Evolutionary conservation across 176 grass and related monocot genomes (phyloP), one percentile per base, ranked within the genome.

Genomic region (Triticum monococcum): DNA sequence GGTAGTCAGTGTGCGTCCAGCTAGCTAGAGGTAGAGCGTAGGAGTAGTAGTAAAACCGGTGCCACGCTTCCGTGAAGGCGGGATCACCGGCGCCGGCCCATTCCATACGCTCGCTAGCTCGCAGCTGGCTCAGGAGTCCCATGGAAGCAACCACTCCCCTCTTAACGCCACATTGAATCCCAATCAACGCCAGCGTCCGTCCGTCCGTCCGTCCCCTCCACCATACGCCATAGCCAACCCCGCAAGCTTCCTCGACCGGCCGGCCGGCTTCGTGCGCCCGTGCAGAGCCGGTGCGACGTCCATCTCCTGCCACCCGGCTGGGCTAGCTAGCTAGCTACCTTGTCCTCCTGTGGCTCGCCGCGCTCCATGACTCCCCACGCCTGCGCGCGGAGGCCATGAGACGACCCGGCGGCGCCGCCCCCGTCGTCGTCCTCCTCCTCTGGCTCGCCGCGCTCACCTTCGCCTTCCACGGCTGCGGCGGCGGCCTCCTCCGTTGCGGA

Each of bases 371-470:
- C 65, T 78, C 68, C 30, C 13, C 35, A 5, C 22, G 65, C 14
- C 77, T n/a, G 86, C 80, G 50, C 81, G 46, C 71, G 89, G 92
- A 83, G 89, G 87, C 89, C 43, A 86, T 98, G 92, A 95, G 77
- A 72, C 90, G 72, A 41, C 81, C 91, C 54, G 69, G 23, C 76
- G 70, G 12, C 13, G n/a, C 80, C 52, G 16, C 38, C 23, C 13
- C 60, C 8, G 38, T 30, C 20, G 13, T 12, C 9, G 28, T 22
- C 78, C 0, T 63, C 38, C 79, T 95, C 75, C 64, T 98, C 41
- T 98, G 85, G 83, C 87, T 98, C 46, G 72, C 87, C 85, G 80
- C 89, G 37, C 92, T 95, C 82, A 86, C 94, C 67, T 36, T 98
- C 68, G 87, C 83, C 35, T 81, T 91, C 76, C 89, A 93, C 69